Base-by-base conservation (phyloP, 2,329 filamentous ascomycete genomes). In the Rosellinia necatrix region DNA sequence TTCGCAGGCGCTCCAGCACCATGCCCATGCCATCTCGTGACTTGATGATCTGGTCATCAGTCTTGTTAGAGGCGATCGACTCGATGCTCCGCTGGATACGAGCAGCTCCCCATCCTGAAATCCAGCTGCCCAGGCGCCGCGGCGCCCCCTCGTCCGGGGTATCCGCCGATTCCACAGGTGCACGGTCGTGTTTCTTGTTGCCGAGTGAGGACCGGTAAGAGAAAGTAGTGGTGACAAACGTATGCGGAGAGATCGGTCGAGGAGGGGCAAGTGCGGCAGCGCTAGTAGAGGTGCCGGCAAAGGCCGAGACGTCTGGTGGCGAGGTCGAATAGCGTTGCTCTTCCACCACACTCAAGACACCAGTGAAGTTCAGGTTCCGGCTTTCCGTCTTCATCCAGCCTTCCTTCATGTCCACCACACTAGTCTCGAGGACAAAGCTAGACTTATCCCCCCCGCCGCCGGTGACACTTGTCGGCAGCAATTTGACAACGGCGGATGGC, bases 361-460 rank as follows among this genome's bases (percentile, higher is more conserved):
- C 88, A 4, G 89, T 90, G 74, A 89, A 93, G 73, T 93, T 91
- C 49, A 94, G 78, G 67, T 94, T 94, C 61, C 85, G 82, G 66
- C 86, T 90, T 75, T 93, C 89, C 0, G 89, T 91, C 69, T 84
- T 82, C 89, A 94, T 92, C 85, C 88, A 91, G 41, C 90, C 90
- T 68, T 92, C 84, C 58, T 84, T 86, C 59, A 92, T 85, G 71
- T 93, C 90, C 22, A 94, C 86, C 7, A 90, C 81, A 64, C 87
- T 91, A 25, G 84, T 90, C 75, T 94, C 90, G 34, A 94, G 83
- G 52, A 94, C 90, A 70, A 90, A 94, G 52, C 84, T 87, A 42
- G 90, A 88, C 71, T 88, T 89, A 68, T 88, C 85, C 58, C 83
- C 80, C 37, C 78, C 80, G 10, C 86, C 87, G 49, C 88, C 88